Percentiles rank a stretch among this genome's conserved stretches.
phyloP scores from a whole-genome alignment of 257 asterid species.

The Solanum pinnatisectum region DNA sequence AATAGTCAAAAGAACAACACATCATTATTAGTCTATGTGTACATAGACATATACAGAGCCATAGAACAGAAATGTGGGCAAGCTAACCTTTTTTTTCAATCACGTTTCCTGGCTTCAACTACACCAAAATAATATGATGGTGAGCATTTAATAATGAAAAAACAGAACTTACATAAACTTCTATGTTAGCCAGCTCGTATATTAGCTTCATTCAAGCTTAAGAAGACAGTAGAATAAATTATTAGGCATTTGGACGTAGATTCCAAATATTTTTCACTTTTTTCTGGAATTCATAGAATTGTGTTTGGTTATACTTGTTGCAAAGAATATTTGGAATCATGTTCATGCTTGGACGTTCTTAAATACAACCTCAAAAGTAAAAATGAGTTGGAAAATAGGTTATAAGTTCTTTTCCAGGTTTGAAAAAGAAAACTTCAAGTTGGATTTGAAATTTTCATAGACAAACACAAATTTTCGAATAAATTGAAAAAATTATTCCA shows the following conservation, averaged over 20 bases:
- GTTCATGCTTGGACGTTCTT: not conserved
- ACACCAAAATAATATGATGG: constrained; percentile 15
- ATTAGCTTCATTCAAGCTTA: not conserved
- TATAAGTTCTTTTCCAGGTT: not conserved
- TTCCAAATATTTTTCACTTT: not conserved
- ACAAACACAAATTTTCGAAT: not conserved
- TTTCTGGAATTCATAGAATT: not conserved
- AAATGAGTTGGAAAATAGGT: not conserved
- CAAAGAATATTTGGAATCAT: not conserved
- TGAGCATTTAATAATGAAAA: constrained; percentile 3
- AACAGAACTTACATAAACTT: not conserved
- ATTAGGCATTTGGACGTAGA: not conserved
- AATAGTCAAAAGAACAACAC: constrained; percentile 15
- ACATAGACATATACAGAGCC: not conserved
- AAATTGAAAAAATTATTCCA: not conserved
- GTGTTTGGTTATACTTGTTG: not conserved
- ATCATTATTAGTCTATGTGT: constrained; percentile 11
- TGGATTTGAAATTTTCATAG: not conserved
- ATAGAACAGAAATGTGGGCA: constrained; percentile 1
- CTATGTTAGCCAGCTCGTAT: not conserved
- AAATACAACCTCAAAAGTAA: not conserved
- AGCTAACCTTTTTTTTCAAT: constrained; percentile 80
- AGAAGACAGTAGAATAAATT: not conserved
- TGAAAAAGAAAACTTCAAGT: not conserved
- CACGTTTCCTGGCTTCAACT: constrained; percentile 86